A percentile compares a stretch with the other conserved stretches of the same genome.
These are phyloP conservation scores for Groenewaldozyma salmanticensis DNA, from an alignment of 805 yeast genomes.

Conservation along the genomic window DNA sequence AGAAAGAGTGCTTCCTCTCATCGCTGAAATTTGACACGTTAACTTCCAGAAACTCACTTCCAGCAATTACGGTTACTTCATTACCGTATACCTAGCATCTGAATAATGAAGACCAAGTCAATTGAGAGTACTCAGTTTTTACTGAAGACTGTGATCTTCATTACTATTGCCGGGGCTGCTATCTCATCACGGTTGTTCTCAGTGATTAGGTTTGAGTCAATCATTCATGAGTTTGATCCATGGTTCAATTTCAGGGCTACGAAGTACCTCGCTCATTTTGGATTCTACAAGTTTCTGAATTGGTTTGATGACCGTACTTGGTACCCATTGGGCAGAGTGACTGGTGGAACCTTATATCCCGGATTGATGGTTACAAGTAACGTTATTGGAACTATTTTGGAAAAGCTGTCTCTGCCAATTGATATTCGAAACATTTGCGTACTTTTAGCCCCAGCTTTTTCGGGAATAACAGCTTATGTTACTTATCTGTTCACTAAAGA, in stretches of 20 bases:
- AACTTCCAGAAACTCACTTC: too few relatives aligned
- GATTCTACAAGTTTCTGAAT: constrained; percentile 84
- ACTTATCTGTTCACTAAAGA: constrained; percentile 83
- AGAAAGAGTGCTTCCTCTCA: too few relatives aligned
- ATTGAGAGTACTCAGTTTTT: constrained; percentile 25
- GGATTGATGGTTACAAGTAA: constrained; percentile 98
- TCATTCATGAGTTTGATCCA: constrained; percentile 82
- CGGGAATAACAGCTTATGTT: constrained; percentile 83
- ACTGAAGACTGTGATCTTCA: constrained; percentile 57
- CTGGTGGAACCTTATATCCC: constrained; percentile 97
- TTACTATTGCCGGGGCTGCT: constrained; percentile 82
- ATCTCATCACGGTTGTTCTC: constrained; percentile 86
- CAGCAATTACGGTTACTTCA: too few relatives aligned
- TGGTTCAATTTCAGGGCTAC: constrained; percentile 84
- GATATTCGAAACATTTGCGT: constrained; percentile 96
- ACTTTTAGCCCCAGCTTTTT: constrained; percentile 90
- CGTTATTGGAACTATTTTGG: constrained; percentile 65
- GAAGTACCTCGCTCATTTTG: constrained; percentile 73
- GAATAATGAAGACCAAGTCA: background rate
- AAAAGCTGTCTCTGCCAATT: constrained; percentile 63
- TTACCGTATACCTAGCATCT: too few relatives aligned
- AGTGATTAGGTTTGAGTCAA: constrained; percentile 91
- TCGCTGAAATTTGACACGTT: too few relatives aligned
- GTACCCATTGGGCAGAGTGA: constrained; percentile 98
- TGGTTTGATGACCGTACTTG: constrained; percentile 99